Percentiles rank a stretch among this genome's conserved stretches.
These are phyloP conservation scores for Pleurotus djamor DNA, from an alignment of 768 basidiomycete genomes.

Conservation along the genomic window DNA sequence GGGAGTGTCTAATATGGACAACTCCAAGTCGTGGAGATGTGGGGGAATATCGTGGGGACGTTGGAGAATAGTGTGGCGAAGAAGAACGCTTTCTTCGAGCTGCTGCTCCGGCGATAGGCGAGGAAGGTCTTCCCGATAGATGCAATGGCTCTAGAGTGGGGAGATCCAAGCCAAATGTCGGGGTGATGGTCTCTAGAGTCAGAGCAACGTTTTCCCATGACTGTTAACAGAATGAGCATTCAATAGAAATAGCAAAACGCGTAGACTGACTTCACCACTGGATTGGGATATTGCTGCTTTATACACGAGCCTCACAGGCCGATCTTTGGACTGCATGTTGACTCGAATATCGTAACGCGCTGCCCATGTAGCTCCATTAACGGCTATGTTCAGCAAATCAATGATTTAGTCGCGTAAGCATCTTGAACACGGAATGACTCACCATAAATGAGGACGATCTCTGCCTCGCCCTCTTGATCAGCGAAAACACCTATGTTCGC, in stretches of 20 bases:
- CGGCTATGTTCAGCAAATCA: slow-evolving; percentile 23
- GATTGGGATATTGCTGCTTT: slow-evolving; percentile 37
- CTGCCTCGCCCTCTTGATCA: slow-evolving; percentile 29
- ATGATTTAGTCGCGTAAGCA: background rate
- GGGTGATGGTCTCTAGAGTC: slow-evolving; percentile 40
- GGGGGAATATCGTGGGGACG: too few species aligned
- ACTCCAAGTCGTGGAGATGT: too few species aligned
- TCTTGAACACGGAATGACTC: background rate
- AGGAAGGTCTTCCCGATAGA: slow-evolving; percentile 21
- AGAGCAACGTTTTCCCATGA: slow-evolving; percentile 40
- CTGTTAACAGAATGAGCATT: slow-evolving; percentile 15
- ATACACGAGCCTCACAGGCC: slow-evolving; percentile 34
- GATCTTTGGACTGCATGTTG: slow-evolving; percentile 35
- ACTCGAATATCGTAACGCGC: slow-evolving; percentile 41
- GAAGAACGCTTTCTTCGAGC: background rate
- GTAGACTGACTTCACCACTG: slow-evolving; percentile 36
- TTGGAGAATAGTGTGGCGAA: too few species aligned
- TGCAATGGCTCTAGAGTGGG: slow-evolving; percentile 36
- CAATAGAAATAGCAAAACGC: background rate
- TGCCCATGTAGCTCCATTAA: slow-evolving; percentile 31
- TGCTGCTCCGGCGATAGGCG: background rate
- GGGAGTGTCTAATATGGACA: too few species aligned
- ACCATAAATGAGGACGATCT: slow-evolving; percentile 39
- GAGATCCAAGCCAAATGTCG: slow-evolving; percentile 34
- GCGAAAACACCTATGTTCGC: slow-evolving; percentile 34